Conservation (phyloP, 768 basidiomycete genomes). For the Boletellus emodensis region DNA sequence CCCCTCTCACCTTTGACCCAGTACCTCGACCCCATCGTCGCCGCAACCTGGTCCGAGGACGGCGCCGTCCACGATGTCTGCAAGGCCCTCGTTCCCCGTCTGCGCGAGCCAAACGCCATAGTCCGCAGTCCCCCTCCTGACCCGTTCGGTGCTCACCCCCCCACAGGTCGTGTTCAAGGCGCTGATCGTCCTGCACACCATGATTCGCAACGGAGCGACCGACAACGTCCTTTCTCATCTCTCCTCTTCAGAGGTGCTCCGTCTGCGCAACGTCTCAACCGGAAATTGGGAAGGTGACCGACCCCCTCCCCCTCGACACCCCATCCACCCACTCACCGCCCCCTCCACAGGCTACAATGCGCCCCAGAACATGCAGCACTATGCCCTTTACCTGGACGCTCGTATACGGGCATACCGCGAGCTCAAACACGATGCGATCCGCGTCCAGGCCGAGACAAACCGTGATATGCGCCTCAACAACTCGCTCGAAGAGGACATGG, state of each 20-base stretch:
- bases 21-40: slow-evolving; percentile 96
- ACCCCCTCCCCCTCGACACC: background rate
- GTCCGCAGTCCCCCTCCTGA: slow-evolving; percentile 43
- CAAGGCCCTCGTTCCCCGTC: slow-evolving; percentile 76
- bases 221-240: slow-evolving; percentile 88
- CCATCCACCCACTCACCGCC: background rate
- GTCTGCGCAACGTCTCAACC: slow-evolving; percentile 73
- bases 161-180: slow-evolving; percentile 95
- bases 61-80: slow-evolving; percentile 92
- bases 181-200: slow-evolving; percentile 88
- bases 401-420: slow-evolving; percentile 86
- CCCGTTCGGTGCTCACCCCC: background rate
- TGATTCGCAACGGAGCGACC: slow-evolving; percentile 95
- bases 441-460: slow-evolving; percentile 91
- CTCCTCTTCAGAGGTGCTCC: slow-evolving; percentile 75
- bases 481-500: slow-evolving; percentile 60
- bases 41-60: slow-evolving; percentile 95
- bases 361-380: slow-evolving; percentile 82
- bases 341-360: slow-evolving; percentile 66
- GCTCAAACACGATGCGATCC: slow-evolving; percentile 89
- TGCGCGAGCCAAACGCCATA: slow-evolving; percentile 89
- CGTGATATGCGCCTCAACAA: slow-evolving; percentile 68
- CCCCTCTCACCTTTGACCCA: slow-evolving; percentile 31
- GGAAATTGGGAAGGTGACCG: slow-evolving; percentile 83
- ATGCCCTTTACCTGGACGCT: slow-evolving; percentile 84